Percentiles rank a stretch among this genome's conserved stretches.
These are phyloP conservation scores for Botrytis elliptica DNA, from an alignment of 2,329 filamentous ascomycete species.

Conservation along the genomic window DNA sequence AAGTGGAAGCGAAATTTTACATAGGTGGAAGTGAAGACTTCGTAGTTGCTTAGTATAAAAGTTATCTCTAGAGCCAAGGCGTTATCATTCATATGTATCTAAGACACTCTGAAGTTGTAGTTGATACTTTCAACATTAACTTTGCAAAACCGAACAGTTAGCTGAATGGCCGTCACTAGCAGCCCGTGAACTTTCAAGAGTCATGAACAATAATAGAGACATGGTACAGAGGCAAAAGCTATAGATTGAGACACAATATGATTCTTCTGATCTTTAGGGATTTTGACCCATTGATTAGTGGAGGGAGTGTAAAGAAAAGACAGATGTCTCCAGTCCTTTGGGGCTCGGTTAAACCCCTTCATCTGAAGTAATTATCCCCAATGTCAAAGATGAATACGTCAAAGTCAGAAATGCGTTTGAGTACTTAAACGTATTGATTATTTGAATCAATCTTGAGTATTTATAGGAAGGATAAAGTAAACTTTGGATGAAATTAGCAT, in stretches of 20 bases:
- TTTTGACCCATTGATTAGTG: background rate
- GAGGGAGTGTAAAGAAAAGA: background rate
- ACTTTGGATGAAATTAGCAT: background rate
- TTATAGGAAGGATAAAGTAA: background rate
- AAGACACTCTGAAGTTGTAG: background rate
- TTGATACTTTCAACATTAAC: background rate
- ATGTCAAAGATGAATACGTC: background rate
- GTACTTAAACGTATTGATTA: background rate
- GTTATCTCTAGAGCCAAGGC: background rate
- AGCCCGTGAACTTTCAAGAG: background rate
- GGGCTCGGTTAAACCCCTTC: conserved; percentile 7
- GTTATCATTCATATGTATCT: fast-evolving
- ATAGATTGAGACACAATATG: background rate
- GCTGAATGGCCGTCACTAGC: background rate
- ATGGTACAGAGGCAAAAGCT: background rate
- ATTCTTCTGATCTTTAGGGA: background rate
- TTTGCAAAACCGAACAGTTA: background rate
- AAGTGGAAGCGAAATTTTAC: background rate
- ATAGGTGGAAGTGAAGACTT: background rate
- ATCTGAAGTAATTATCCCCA: background rate
- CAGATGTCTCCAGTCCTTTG: background rate
- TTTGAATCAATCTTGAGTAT: background rate
- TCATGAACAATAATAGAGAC: background rate
- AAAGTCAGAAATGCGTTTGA: background rate
- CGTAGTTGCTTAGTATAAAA: background rate